Percentiles rank a stretch among this genome's conserved stretches.
Conservation (phyloP, 768 basidiomycete species). For the Trametopsis cervina region DNA sequence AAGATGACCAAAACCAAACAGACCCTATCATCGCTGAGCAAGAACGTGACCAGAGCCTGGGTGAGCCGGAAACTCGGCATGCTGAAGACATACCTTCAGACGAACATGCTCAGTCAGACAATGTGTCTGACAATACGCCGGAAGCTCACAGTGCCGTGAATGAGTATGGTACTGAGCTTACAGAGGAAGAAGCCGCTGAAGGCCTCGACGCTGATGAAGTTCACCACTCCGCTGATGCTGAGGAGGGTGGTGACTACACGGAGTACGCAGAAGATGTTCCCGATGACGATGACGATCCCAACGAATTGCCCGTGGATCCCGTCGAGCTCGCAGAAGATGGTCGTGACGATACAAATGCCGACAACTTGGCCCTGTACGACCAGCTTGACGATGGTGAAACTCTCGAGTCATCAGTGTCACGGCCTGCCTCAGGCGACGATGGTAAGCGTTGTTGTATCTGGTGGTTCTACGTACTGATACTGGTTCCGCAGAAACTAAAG, state of each 20-base stretch:
- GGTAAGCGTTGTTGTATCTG: too few relatives aligned
- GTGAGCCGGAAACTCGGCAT: too few relatives aligned
- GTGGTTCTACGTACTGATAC: too few relatives aligned
- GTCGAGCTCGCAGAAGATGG: slow-evolving; percentile 34
- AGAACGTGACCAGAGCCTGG: too few relatives aligned
- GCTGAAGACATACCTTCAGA: too few relatives aligned
- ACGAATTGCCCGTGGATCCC: slow-evolving; percentile 29
- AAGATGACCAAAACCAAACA: slow-evolving; percentile 4
- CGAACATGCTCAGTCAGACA: neutral
- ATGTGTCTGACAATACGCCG: slow-evolving; percentile 6
- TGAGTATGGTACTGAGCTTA: slow-evolving; percentile 5
- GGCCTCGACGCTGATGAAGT: slow-evolving; percentile 25
- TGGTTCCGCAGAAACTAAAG: too few relatives aligned
- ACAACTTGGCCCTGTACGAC: neutral
- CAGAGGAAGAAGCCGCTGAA: slow-evolving; percentile 4
- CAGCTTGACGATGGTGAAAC: neutral
- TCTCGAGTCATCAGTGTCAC: neutral
- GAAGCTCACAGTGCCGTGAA: slow-evolving; percentile 11
- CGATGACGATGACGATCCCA: slow-evolving; percentile 31
- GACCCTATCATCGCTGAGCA: too few relatives aligned
- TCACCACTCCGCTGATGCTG: slow-evolving; percentile 24
- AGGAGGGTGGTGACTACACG: slow-evolving; percentile 28
- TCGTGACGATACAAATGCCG: slow-evolving; percentile 35
- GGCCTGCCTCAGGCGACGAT: too few relatives aligned
- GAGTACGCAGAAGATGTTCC: slow-evolving; percentile 25